A percentile compares a stretch with the other conserved stretches of the same genome.
phyloP scores from a whole-genome alignment of 306 rosid species.

The Lathyrus tuberosus region DNA sequence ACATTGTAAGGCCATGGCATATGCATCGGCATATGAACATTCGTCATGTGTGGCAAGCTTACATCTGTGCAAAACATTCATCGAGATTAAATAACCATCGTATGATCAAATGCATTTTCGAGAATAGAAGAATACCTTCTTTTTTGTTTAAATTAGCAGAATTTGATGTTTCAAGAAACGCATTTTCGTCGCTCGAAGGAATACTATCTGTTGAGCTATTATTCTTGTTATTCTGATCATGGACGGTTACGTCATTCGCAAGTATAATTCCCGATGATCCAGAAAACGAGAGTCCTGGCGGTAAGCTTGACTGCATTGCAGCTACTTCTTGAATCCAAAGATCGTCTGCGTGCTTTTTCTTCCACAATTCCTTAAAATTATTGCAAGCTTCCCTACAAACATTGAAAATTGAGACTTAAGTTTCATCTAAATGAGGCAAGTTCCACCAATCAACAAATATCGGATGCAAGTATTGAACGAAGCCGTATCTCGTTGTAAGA shows the following conservation, averaged over 20 bases:
- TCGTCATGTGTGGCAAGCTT: conserved; percentile 39
- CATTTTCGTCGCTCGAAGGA: conserved; percentile 41
- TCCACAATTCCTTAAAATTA: conserved; percentile 57
- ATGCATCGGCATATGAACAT: conserved; percentile 56
- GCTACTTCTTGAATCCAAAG: conserved; percentile 64
- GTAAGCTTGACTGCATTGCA: conserved; percentile 56
- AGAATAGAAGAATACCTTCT: conserved; percentile 41
- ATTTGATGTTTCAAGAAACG: conserved; percentile 41
- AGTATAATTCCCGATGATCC: conserved; percentile 57
- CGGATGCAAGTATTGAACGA: conserved; percentile 15
- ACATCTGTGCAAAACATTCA: conserved; percentile 43
- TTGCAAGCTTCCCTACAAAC: conserved; percentile 60
- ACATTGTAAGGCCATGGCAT: conserved; percentile 56
- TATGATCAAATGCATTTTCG: neutral
- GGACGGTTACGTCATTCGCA: conserved; percentile 43
- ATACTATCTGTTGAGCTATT: conserved; percentile 40
- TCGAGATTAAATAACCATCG: conserved; percentile 25
- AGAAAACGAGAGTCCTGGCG: conserved; percentile 45
- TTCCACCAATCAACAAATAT: conserved; percentile 16
- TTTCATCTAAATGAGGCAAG: conserved; percentile 32
- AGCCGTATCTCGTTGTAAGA: conserved; percentile 13
- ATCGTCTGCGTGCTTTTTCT: conserved; percentile 57
- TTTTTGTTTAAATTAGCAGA: conserved; percentile 5
- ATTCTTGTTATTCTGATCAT: conserved; percentile 38
- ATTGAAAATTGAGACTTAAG: conserved; percentile 15